Percentiles rank a stretch among this genome's conserved stretches.
Evolutionary conservation across 768 basidiomycete genomes (phyloP).

Genomic region (Neoboletus subvelutipes): DNA sequence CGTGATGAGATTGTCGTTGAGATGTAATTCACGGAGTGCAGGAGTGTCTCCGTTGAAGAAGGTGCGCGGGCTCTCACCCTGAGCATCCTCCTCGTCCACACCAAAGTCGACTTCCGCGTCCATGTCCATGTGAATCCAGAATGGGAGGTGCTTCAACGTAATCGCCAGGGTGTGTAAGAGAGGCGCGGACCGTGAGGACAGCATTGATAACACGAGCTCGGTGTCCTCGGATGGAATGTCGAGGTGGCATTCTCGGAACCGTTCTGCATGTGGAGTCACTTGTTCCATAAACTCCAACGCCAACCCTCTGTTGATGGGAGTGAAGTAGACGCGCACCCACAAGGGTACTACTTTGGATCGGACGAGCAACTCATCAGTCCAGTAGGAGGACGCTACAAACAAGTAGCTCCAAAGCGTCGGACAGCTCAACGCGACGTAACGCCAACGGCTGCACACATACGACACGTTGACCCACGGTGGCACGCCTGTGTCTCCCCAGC

Average conservation of each 20-base stretch:
- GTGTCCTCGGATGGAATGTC: neutral
- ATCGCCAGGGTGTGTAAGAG: neutral
- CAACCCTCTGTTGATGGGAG: neutral
- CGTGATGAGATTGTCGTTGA: neutral
- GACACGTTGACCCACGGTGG: neutral
- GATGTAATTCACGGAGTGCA: neutral
- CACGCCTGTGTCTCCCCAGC: neutral
- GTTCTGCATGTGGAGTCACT: neutral
- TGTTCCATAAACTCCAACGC: neutral
- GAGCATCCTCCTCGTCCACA: neutral
- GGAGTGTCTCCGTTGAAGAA: neutral
- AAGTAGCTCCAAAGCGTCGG: slow-evolving; percentile 2
- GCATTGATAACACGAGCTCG: neutral
- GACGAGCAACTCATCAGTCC: neutral
- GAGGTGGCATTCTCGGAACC: neutral
- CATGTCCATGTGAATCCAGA: neutral
- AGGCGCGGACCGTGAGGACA: neutral
- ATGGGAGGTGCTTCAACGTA: neutral
- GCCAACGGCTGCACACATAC: slow-evolving; percentile 1
- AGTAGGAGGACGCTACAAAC: neutral
- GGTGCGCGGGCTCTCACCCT: neutral
- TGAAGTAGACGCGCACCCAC: neutral
- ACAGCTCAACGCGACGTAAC: neutral
- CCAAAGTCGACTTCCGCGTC: neutral
- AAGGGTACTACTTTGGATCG: neutral